Base-by-base conservation (phyloP, 1,284 basidiomycete species). In the Rhodotorula sp. region DNA sequence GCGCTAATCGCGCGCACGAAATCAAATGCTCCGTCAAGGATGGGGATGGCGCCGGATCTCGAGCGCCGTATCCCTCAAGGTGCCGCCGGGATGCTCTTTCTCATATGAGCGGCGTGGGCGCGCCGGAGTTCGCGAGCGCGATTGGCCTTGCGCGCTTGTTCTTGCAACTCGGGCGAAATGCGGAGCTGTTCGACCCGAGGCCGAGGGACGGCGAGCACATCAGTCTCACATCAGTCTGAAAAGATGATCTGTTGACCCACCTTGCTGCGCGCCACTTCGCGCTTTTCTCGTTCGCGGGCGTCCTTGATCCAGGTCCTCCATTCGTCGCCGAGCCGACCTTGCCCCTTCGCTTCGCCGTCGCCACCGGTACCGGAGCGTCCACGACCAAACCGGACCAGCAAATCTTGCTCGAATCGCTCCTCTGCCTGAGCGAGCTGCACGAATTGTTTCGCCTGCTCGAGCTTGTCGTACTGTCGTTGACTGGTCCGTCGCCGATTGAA, bases 401-500 rank as follows among this genome's bases (percentile, higher is more conserved):
- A 6, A 26, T 75, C 69, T 5, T 79, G 77, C 80, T 93, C 91
- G 22, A 78, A 67, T 7, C 76, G 66, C 22, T 91, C 76, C 77
- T 89, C 85, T 1, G 82, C 69, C 14, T 81, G 74, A 63, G 79
- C 79, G 30, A 83, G 84, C 6, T 73, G 68, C 2, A 86, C 72
- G 24, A 76, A 67, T 4, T 77, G 78, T 22, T 78, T 78, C 59
- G 75, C 76, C 10, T 29, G 8, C 4, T 5, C 62, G 12, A 62
- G 45, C 26, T 44, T 45, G 57, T 77, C 80, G n/a, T 83, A 74
- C 0, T 89, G 84, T 42, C 81, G 80, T 22, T 83, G 83, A 10
- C 87, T 83, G 1, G 84, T 82, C 22, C 79, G 76, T 26, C 86
- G 82, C 1, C 93, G 85, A 24, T 83, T 83, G 29, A 80, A 78